phyloP scores from a whole-genome alignment of 1,284 basidiomycete genomes.

The Tetrapyrgos nigripes region DNA sequence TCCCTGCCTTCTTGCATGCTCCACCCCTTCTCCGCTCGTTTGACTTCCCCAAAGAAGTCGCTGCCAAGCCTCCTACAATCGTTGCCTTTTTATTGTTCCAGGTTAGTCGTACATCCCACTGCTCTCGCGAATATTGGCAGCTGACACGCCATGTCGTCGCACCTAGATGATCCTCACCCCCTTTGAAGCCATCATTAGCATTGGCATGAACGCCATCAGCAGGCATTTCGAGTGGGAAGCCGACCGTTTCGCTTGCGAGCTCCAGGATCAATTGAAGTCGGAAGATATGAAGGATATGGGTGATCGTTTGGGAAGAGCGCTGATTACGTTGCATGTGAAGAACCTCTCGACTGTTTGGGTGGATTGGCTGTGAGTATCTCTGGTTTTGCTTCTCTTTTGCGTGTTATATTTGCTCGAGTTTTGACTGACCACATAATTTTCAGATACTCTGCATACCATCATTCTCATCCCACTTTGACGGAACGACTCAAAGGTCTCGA shows the following conservation, averaged over 20 bases:
- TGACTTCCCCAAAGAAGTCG: constrained; percentile 78
- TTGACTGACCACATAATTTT: constrained; percentile 10
- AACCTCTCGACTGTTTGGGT: constrained; percentile 92
- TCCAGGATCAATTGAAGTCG: constrained; percentile 47
- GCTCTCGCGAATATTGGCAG: neutral
- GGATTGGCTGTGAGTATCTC: constrained; percentile 78
- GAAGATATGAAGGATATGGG: constrained; percentile 73
- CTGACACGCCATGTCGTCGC: neutral
- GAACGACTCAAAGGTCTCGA: constrained; percentile 87
- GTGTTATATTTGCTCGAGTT: constrained; percentile 6
- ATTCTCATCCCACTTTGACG: constrained; percentile 90
- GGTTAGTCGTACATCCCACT: constrained; percentile 38
- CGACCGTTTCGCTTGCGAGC: constrained; percentile 80
- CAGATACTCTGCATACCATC: constrained; percentile 91
- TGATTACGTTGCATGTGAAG: constrained; percentile 87
- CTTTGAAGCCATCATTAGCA: constrained; percentile 79
- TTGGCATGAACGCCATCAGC: constrained; percentile 82
- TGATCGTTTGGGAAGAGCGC: constrained; percentile 79
- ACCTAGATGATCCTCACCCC: constrained; percentile 82
- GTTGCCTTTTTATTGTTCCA: constrained; percentile 91
- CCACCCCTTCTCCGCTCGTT: constrained; percentile 86
- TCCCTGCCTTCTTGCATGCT: constrained; percentile 92
- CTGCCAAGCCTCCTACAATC: constrained; percentile 80
- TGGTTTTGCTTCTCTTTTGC: constrained; percentile 8
- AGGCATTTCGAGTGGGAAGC: constrained; percentile 92